Evolutionary conservation across 2,329 filamentous ascomycete genomes (phyloP), one percentile per base, ranked within the genome.

Genomic region (Neofusicoccum ribis): DNA sequence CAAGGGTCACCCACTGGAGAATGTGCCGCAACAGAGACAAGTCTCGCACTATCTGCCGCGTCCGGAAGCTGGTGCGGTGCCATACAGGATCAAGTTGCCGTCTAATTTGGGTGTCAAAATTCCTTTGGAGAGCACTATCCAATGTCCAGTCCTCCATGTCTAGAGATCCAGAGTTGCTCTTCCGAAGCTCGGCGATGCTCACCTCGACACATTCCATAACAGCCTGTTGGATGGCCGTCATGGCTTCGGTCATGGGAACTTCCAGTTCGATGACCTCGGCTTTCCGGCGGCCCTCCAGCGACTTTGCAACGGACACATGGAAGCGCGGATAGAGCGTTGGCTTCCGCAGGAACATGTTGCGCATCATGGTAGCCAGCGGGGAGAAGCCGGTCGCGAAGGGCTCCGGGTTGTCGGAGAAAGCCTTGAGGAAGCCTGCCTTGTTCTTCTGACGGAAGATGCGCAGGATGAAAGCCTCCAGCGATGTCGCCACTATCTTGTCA

Each of bases 141-240:
- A 97, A 83, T 58, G 92, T 97, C 94, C 94, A 98, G 73, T 97
- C 93, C 66, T 96, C 93, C 88, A 98, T 93, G 70, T 98, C 94
- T 6, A 99, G 82, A 17, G 63, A 47, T 2, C 93, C 93, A 1
- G 88, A 86, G 73, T 97, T 98, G 17, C 88, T 87, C 79, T 96
- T 98, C 76, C 94, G 96, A 49, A 99, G 84, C 78, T 99, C 95
- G 64, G 91, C 88, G 69, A 99, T 95, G 74, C 93, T 97, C 70
- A 92, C 89, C 77, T 98, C 94, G 17, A 99, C 93, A 74, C 95
- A 99, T 75, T 98, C 94, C 78, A 99, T 87, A 66, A 98, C 90
- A 31, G 95, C 93, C 68, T 91, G 94, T 74, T 99, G 95, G 46
- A 99, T 97, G 47, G 93, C 89, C 67, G 86, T 87, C 95, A 99